Conservation (phyloP, 1,284 basidiomycete genomes). For the Ustilago vetiveriae region DNA sequence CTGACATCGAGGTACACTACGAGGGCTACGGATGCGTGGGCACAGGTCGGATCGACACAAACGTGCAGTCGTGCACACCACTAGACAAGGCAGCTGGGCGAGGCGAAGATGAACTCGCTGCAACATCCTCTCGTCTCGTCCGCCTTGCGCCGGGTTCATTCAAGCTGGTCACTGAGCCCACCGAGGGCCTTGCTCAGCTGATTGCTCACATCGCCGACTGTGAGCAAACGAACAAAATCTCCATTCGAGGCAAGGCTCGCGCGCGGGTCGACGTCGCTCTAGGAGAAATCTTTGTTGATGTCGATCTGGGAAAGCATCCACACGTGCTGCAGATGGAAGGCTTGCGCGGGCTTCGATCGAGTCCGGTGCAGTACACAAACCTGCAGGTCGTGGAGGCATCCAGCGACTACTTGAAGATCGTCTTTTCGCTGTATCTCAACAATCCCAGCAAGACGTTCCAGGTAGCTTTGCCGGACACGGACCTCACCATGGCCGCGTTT, state of each 20-base stretch:
- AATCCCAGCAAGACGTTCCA: slow-evolving; percentile 48
- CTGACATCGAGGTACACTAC: slow-evolving; percentile 53
- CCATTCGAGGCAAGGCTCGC: slow-evolving; percentile 42
- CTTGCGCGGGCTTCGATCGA: slow-evolving; percentile 34
- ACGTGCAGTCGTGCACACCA: slow-evolving; percentile 24
- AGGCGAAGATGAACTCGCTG: not conserved
- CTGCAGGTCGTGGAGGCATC: slow-evolving; percentile 49
- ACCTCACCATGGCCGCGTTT: slow-evolving; percentile 51
- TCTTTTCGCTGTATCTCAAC: slow-evolving; percentile 53
- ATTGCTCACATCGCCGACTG: slow-evolving; percentile 51
- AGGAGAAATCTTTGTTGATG: slow-evolving; percentile 42
- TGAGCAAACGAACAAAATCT: slow-evolving; percentile 47
- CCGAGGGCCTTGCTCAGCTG: slow-evolving; percentile 33
- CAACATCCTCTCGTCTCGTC: slow-evolving; percentile 11
- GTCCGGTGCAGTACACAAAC: slow-evolving; percentile 52
- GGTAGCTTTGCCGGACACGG: slow-evolving; percentile 42
- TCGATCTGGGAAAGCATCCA: slow-evolving; percentile 37
- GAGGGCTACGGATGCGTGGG: slow-evolving; percentile 48
- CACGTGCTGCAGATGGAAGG: slow-evolving; percentile 35
- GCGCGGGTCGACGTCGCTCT: slow-evolving; percentile 42
- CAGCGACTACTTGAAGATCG: slow-evolving; percentile 42
- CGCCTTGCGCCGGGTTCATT: slow-evolving; percentile 27
- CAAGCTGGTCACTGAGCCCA: slow-evolving; percentile 21
- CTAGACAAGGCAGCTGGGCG: slow-evolving; percentile 1
- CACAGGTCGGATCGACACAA: slow-evolving; percentile 26